Base-by-base conservation (phyloP, 2,329 filamentous ascomycete genomes). In the Neoarthrinium moseri region DNA sequence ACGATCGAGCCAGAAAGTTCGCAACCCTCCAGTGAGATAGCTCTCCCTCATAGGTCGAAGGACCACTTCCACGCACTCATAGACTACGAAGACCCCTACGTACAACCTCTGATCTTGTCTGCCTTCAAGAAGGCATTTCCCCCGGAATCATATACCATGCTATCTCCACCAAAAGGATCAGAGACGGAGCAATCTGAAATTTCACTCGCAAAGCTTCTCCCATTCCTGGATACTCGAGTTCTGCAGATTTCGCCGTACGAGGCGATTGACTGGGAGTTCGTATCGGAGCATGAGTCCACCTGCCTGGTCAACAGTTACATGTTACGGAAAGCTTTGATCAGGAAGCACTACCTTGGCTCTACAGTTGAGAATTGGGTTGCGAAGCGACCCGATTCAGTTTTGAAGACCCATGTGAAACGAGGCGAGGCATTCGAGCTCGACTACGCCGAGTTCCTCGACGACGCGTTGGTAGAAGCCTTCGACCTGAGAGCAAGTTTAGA, bases 391-490 rank as follows among this genome's bases (percentile, higher is more conserved):
- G 67, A 75, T 1, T 89, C 84, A 8, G 66, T 84, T 5, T 73
- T 99, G 11, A 76, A 72, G 47, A 70, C 72, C 2, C 86, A 94
- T 59, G 81, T 95, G 45, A 88, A 89, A 63, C 80, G 85, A 2
- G 83, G 83, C 34, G 89, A 95, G 52, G 83, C 89, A 33, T 96
- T 99, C 56, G 94, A 99, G 67, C 78, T 99, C 6, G 94, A 99
- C 66, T 99, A 94, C 62, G 91, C 91, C 1, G 94, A 99, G 70
- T 99, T 97, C 60, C 72, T 99, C 12, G 94, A 97, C 53, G 94
- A 99, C 57, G 89, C 94, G 0, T 72, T 99, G 6, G 76, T 95
- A 2, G 94, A 99, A 65, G 87, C 88, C 0, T 97, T 87, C 64
- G 94, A 97, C 59, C 69, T 99, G 42, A 78, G 85, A 17, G 89